Percentiles rank a stretch among this genome's conserved stretches.
Evolutionary conservation across 176 grass and related monocot species (phyloP).

Genomic region (Neostapfia colusana): DNA sequence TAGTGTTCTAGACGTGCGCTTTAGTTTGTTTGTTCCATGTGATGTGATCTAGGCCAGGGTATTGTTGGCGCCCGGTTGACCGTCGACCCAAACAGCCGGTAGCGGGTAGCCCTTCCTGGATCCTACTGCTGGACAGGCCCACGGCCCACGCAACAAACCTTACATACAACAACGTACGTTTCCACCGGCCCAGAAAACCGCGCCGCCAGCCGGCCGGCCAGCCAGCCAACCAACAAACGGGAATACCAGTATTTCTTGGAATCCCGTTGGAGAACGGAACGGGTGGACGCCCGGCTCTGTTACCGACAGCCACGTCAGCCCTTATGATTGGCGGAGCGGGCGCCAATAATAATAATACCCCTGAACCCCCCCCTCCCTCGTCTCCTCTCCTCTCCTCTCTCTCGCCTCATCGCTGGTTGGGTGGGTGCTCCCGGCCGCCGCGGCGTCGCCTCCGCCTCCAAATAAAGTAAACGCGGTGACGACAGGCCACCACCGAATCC

Average conservation of each 20-base stretch:
- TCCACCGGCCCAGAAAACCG: neutral
- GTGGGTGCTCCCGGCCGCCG: conserved; percentile 17
- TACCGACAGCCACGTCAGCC: conserved; percentile 7
- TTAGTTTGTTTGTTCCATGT: no score
- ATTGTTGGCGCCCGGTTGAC: no score
- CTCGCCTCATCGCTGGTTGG: conserved; percentile 11
- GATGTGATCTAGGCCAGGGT: no score
- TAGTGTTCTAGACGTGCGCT: no score
- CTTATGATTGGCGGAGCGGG: conserved; percentile 35
- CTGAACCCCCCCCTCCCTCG: neutral
- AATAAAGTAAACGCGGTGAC: conserved; percentile 50
- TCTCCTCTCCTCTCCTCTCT: neutral
- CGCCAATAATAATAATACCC: conserved; percentile 37
- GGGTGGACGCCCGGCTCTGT: neutral
- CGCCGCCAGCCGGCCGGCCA: neutral
- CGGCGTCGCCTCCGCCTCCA: conserved; percentile 43
- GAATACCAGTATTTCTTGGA: neutral
- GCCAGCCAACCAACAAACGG: neutral
- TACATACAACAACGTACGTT: no score
- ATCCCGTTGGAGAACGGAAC: neutral
- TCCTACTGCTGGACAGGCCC: no score
- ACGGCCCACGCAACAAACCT: no score
- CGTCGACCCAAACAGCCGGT: no score
- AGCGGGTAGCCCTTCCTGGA: no score
- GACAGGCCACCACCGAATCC: conserved; percentile 30